Conservation (phyloP, 129 eudicot genomes). For the Calendula officinalis region DNA sequence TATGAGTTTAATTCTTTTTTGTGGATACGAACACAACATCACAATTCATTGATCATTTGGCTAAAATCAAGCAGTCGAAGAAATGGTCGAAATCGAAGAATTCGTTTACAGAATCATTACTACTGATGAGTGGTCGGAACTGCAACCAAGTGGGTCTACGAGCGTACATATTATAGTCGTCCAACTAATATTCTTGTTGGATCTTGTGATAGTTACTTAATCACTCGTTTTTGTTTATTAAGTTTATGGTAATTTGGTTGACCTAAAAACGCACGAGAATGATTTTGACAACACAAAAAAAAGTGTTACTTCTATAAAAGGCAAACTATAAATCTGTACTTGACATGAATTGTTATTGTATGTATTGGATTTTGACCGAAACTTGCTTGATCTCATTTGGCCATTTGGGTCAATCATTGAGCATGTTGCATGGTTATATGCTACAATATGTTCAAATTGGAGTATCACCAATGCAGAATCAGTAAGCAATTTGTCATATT, state of each 20-base stretch:
- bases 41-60: constrained; percentile 4
- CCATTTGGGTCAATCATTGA: not conserved
- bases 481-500: not conserved
- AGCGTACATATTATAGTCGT: no score
- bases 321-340: not conserved
- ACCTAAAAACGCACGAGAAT: not conserved
- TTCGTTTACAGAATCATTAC: constrained; percentile 80
- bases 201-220: not conserved
- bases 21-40: not conserved
- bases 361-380: not conserved
- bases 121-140: constrained; percentile 64
- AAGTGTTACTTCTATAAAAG: no score
- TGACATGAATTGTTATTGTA: not conserved
- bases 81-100: constrained; percentile 41
- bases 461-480: not conserved
- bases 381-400: not conserved
- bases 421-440: not conserved
- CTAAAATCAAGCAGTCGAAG: constrained; percentile 13
- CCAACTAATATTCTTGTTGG: not conserved
- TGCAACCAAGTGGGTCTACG: constrained; percentile 42
- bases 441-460: not conserved
- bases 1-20: not conserved
- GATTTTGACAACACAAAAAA: not conserved
- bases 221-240: not conserved
- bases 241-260: not conserved